Conservation (phyloP, 2,329 filamentous ascomycete species). For the Plectosphaerella plurivora region DNA sequence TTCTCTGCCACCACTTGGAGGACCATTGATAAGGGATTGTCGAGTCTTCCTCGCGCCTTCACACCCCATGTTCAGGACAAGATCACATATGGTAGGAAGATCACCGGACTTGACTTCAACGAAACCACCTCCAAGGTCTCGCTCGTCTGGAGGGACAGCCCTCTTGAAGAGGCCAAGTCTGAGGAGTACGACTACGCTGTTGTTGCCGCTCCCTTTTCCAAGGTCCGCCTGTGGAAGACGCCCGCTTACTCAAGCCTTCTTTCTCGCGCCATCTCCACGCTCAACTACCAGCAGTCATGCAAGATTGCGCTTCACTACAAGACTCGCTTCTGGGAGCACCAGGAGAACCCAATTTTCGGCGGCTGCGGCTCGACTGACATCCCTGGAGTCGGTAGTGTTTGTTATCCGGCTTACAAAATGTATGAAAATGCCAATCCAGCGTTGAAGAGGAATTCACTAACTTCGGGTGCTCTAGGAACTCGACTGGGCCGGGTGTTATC, state of each 20-base stretch:
- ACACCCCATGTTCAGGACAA: conserved; percentile 53
- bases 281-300: conserved; percentile 35
- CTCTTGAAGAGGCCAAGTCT: conserved; percentile 33
- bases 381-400: conserved; percentile 51
- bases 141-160: conserved; percentile 46
- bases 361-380: conserved; percentile 53
- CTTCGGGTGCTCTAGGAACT: too few species aligned
- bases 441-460: too few species aligned
- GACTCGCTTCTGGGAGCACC: conserved; percentile 49
- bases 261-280: conserved; percentile 31
- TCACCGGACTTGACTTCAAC: conserved; percentile 51
- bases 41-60: conserved; percentile 57
- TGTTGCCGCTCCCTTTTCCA: conserved; percentile 55
- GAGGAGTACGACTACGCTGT: conserved; percentile 58
- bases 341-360: conserved; percentile 47
- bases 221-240: conserved; percentile 45
- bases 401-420: conserved; percentile 58
- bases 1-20: conserved; percentile 14
- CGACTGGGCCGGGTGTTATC: conserved; percentile 51
- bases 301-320: conserved; percentile 60
- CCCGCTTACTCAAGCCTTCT: conserved; percentile 25
- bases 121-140: conserved; percentile 45
- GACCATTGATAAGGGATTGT: conserved; percentile 27
- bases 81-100: conserved; percentile 50
- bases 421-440: too few species aligned